These are phyloP conservation scores for Lentinula sp. DNA, from an alignment of 768 basidiomycete species.

Conservation along the genomic window DNA sequence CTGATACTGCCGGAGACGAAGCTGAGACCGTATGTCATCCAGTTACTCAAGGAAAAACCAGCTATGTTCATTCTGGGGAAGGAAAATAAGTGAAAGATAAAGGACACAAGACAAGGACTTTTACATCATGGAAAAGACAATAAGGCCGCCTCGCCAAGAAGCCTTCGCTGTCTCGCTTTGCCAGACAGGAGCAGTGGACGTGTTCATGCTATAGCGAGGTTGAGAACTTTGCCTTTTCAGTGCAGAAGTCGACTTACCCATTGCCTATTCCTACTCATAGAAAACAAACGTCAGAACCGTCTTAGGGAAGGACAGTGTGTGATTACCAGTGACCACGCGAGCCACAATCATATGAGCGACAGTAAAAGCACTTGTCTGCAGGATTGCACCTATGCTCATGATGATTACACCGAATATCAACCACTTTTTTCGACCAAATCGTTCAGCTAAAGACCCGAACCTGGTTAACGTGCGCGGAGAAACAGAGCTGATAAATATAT, in stretches of 20 bases:
- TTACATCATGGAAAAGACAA: constrained; percentile 45
- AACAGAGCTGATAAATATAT: background rate
- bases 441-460: constrained; percentile 24
- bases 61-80: constrained; percentile 39
- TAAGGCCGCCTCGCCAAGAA: constrained; percentile 39
- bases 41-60: constrained; percentile 44
- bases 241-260: constrained; percentile 22
- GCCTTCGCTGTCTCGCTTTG: constrained; percentile 48
- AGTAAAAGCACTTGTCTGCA: constrained; percentile 40
- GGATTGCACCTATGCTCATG: constrained; percentile 47
- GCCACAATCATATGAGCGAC: constrained; percentile 44
- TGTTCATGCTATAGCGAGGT: constrained; percentile 28
- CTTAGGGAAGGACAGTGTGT: background rate
- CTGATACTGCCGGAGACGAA: constrained; percentile 34
- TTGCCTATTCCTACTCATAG: constrained; percentile 33
- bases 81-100: background rate
- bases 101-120: constrained; percentile 8
- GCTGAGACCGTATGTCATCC: constrained; percentile 50
- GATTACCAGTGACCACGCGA: constrained; percentile 37
- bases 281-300: too few relatives aligned
- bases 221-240: background rate
- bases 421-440: constrained; percentile 24
- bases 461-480: background rate
- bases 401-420: constrained; percentile 24
- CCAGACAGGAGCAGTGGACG: constrained; percentile 46